A percentile compares a stretch with the other conserved stretches of the same genome.
These are phyloP conservation scores for Oenanthe sinensis DNA, from an alignment of 129 eudicot genomes.

Conservation along the genomic window DNA sequence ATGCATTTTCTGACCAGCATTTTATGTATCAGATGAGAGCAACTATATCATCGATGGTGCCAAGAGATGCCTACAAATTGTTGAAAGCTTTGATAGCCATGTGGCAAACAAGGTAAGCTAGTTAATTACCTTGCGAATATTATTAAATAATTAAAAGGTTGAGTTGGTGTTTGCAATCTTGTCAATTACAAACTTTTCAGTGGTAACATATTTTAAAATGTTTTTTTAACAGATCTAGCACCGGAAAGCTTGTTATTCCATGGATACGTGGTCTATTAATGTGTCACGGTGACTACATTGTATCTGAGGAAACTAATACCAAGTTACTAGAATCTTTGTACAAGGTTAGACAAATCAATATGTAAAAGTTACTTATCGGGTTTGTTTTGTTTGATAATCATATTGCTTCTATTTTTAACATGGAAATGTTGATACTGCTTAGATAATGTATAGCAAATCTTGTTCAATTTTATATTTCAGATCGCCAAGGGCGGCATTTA, in stretches of 20 bases:
- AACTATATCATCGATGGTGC: slow-evolving; percentile 44
- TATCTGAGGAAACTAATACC: slow-evolving; percentile 50
- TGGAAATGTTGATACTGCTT: neutral
- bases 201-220: neutral
- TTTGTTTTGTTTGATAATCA: neutral
- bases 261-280: slow-evolving; percentile 23
- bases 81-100: slow-evolving; percentile 47
- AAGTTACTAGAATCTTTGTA: slow-evolving; percentile 51
- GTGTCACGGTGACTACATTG: slow-evolving; percentile 32
- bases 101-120: slow-evolving; percentile 36
- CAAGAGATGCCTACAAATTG: slow-evolving; percentile 36
- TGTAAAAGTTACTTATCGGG: neutral
- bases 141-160: neutral
- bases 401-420: neutral
- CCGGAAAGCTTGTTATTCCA: slow-evolving; percentile 50
- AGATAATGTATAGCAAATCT: neutral
- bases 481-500: neutral
- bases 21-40: slow-evolving; percentile 50
- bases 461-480: neutral
- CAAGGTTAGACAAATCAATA: slow-evolving; percentile 44
- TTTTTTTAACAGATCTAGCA: slow-evolving; percentile 43
- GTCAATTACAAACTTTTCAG: neutral
- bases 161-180: neutral
- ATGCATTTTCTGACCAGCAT: slow-evolving; percentile 12
- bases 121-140: neutral